A percentile compares a stretch with the other conserved stretches of the same genome.
These are phyloP conservation scores for Tolypocladium inflatum DNA, from an alignment of 2,329 filamentous ascomycete species.

Conservation along the genomic window DNA sequence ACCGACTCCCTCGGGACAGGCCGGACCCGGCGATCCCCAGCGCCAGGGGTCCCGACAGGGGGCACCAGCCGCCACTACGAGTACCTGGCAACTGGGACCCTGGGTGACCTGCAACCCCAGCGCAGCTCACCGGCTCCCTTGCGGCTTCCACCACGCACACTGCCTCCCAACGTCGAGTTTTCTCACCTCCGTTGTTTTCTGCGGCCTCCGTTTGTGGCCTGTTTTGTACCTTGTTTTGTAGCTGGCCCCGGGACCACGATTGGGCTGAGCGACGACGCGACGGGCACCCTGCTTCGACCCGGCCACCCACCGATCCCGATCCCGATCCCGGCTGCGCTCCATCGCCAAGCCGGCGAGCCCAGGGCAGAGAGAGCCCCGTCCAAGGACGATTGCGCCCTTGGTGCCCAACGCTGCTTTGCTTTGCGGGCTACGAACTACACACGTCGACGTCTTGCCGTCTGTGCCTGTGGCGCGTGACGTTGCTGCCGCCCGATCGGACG, in stretches of 20 bases:
- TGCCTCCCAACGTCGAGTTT: neutral
- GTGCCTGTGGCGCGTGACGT: neutral
- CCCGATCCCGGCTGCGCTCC: neutral
- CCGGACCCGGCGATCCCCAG: no score
- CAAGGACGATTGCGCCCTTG: neutral
- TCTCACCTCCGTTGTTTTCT: neutral
- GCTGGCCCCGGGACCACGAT: no score
- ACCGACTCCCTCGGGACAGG: no score
- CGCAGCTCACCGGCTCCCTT: neutral
- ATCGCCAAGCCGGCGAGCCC: neutral
- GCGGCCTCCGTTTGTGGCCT: neutral
- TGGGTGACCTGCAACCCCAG: no score
- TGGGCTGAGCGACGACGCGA: neutral
- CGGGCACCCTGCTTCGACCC: neutral
- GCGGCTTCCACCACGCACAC: neutral
- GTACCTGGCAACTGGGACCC: no score
- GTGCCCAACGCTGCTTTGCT: neutral
- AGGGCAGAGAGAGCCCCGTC: neutral
- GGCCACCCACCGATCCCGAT: neutral
- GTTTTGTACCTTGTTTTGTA: neutral
- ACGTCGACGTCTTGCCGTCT: no score
- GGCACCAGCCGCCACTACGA: neutral
- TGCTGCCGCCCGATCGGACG: neutral
- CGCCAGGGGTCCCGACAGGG: neutral
- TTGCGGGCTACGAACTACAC: no score